phyloP scores from a whole-genome alignment of 2,329 filamentous ascomycete species.

The Xylaria sp. region DNA sequence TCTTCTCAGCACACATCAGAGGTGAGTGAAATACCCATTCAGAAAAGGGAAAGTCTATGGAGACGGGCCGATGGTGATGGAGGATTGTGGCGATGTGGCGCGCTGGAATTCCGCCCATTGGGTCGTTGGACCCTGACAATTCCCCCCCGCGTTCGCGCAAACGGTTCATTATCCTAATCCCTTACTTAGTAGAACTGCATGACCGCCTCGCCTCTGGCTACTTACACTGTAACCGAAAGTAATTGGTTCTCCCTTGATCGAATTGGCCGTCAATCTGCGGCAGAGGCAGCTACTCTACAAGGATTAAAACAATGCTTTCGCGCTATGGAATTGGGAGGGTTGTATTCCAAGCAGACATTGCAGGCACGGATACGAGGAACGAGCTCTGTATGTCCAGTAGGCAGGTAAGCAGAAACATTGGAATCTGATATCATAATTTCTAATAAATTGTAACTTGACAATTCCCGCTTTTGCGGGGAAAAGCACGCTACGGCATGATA shows the following conservation, averaged over 20 bases:
- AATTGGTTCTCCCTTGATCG: not conserved
- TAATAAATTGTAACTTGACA: conserved; percentile 6
- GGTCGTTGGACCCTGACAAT: conserved; percentile 4
- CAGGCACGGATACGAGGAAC: not conserved
- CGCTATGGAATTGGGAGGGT: not conserved
- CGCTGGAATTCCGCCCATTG: conserved; percentile 27
- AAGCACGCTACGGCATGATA: not conserved
- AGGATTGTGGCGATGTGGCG: conserved; percentile 18
- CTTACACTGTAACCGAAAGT: not conserved
- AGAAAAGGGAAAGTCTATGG: conserved; percentile 27
- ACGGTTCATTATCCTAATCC: conserved; percentile 2
- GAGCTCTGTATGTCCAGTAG: not conserved
- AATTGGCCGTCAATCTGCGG: not conserved
- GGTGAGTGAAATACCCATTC: conserved; percentile 1
- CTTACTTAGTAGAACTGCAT: conserved; percentile 1
- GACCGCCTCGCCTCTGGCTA: not conserved
- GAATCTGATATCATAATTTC: conserved; percentile 1
- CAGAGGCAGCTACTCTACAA: not conserved
- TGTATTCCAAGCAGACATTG: not conserved
- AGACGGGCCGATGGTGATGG: conserved; percentile 35
- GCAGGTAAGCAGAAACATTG: not conserved
- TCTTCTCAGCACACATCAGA: not conserved
- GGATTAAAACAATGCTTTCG: not conserved
- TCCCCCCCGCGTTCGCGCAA: conserved; percentile 17
- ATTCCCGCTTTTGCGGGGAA: conserved; percentile 37